Evolutionary conservation across 768 basidiomycete species (phyloP).

Genomic region (Tylopilus sp.): DNA sequence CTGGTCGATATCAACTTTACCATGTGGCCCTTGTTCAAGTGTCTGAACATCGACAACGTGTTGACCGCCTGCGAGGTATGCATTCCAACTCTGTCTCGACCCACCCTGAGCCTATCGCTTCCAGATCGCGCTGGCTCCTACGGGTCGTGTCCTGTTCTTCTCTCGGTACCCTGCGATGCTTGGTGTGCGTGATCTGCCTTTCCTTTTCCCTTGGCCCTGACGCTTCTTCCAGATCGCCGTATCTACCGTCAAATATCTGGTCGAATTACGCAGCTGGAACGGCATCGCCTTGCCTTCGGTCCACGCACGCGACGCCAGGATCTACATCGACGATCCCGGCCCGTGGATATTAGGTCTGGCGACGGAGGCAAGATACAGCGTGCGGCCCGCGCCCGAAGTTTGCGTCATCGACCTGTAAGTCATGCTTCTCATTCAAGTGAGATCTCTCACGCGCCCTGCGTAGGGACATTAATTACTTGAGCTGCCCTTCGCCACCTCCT

Average conservation of each 20-base stretch:
- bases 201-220: background rate
- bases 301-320: constrained; percentile 86
- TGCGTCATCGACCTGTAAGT: constrained; percentile 84
- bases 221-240: constrained; percentile 65
- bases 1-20: constrained; percentile 93
- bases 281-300: constrained; percentile 81
- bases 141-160: constrained; percentile 83
- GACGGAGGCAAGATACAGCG: constrained; percentile 77
- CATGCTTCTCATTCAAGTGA: background rate
- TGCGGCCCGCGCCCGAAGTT: constrained; percentile 74
- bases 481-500: constrained; percentile 74
- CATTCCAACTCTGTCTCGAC: background rate
- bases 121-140: constrained; percentile 82
- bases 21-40: constrained; percentile 96
- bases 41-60: constrained; percentile 89
- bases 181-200: constrained; percentile 46
- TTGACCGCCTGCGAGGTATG: constrained; percentile 85
- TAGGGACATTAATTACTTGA: constrained; percentile 83
- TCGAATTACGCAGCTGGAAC: constrained; percentile 91
- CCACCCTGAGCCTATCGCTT: background rate
- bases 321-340: constrained; percentile 94
- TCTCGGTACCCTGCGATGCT: constrained; percentile 91
- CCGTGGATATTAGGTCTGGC: constrained; percentile 94
- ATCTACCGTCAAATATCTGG: constrained; percentile 85
- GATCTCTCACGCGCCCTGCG: constrained; percentile 1